Conservation (phyloP, 2,329 filamentous ascomycete species). For the Xylariaceae sp. region DNA sequence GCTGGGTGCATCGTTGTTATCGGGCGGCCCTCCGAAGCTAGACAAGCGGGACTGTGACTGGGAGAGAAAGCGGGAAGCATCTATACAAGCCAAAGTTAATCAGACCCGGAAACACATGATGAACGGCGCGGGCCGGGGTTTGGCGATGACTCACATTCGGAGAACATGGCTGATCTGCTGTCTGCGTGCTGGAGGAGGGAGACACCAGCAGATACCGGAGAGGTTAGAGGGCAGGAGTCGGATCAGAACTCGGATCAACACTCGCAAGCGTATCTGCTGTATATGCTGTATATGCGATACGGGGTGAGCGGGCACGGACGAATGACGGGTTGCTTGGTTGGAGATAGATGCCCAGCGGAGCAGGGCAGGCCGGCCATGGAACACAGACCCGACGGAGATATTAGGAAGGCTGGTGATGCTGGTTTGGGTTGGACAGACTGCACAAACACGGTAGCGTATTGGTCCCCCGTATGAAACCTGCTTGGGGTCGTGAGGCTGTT, state of each 20-base stretch:
- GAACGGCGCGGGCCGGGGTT: not conserved
- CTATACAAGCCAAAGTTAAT: conserved; percentile 42
- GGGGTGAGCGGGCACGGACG: conserved; percentile 5
- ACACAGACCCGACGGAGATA: not conserved
- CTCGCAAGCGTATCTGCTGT: not conserved
- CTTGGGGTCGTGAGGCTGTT: not conserved
- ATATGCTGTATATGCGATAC: conserved; percentile 6
- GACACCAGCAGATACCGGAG: conserved; percentile 26
- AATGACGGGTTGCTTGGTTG: conserved; percentile 8
- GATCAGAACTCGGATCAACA: conserved; percentile 11
- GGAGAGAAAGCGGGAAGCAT: conserved; percentile 92
- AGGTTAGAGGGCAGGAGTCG: conserved; percentile 17
- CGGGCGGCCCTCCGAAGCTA: conserved; percentile 57
- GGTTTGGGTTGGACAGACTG: not conserved
- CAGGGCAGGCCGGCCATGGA: conserved; percentile 11
- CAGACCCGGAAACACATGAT: not conserved
- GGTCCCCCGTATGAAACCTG: not conserved
- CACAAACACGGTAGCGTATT: not conserved
- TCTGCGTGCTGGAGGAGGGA: conserved; percentile 27
- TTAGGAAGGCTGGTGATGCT: not conserved
- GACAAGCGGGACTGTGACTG: conserved; percentile 92
- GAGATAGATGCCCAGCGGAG: conserved; percentile 12
- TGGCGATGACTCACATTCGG: conserved; percentile 66
- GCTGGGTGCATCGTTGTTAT: conserved; percentile 37
- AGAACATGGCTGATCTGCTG: conserved; percentile 57